Evolutionary conservation across 2,329 filamentous ascomycete genomes (phyloP).

Genomic region (Arthrobotrys sinensis): DNA sequence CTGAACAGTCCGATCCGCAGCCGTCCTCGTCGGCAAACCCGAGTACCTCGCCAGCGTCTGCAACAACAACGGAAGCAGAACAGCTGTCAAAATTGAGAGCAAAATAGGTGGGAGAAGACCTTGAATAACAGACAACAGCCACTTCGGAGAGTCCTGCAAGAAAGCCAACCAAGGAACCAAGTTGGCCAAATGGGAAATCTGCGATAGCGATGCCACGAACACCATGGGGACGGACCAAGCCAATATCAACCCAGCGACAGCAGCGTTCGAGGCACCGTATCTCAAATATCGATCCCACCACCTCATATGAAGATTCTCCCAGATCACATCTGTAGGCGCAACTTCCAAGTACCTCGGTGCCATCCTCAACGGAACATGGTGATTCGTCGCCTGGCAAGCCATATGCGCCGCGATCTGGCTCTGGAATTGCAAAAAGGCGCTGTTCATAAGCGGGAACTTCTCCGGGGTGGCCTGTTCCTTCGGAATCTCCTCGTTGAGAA

Average conservation of each 20-base stretch:
- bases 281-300: slow-evolving; percentile 94
- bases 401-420: slow-evolving; percentile 97
- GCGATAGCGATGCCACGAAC: slow-evolving; percentile 85
- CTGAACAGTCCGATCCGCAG: slow-evolving; percentile 74
- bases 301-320: slow-evolving; percentile 95
- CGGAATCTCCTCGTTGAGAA: slow-evolving; percentile 92
- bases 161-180: slow-evolving; percentile 79
- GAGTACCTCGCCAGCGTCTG: slow-evolving; percentile 63
- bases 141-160: slow-evolving; percentile 75
- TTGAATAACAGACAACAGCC: slow-evolving; percentile 79
- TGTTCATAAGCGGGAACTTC: slow-evolving; percentile 91
- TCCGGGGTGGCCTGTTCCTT: slow-evolving; percentile 88
- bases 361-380: slow-evolving; percentile 95
- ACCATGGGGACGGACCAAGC: slow-evolving; percentile 93
- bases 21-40: slow-evolving; percentile 64
- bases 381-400: slow-evolving; percentile 92
- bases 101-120: slow-evolving; percentile 83
- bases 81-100: slow-evolving; percentile 46
- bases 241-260: slow-evolving; percentile 83
- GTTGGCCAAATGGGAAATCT: slow-evolving; percentile 79
- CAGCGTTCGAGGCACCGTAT: slow-evolving; percentile 75
- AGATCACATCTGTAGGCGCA: slow-evolving; percentile 90
- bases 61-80: slow-evolving; percentile 55
- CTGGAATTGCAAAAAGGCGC: slow-evolving; percentile 98
- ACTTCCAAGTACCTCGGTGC: slow-evolving; percentile 92